phyloP scores from a whole-genome alignment of 1,139 yeast genomes.

The Debaryomyces sp. region DNA sequence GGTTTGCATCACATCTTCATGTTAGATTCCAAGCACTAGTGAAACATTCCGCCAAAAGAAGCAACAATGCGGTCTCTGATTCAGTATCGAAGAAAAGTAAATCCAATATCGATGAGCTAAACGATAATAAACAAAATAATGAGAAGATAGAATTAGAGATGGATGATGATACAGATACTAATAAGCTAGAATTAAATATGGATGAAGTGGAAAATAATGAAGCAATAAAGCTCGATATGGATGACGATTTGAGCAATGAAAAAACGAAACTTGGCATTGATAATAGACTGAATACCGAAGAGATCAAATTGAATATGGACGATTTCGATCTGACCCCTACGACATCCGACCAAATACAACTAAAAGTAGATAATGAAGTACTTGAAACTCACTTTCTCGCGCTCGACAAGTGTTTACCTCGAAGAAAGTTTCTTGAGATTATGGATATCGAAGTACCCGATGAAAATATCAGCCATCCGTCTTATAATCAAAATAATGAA shows the following conservation, averaged over 20 bases:
- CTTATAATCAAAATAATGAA: conserved; percentile 11
- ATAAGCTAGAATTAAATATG: conserved; percentile 29
- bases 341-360: background rate
- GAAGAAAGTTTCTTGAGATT: conserved; percentile 54
- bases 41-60: conserved; percentile 11
- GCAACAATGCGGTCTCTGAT: background rate
- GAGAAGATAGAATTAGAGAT: conserved; percentile 30
- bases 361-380: conserved; percentile 13
- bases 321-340: conserved; percentile 28
- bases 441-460: conserved; percentile 27
- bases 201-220: conserved; percentile 14
- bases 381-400: conserved; percentile 68
- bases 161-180: conserved; percentile 16
- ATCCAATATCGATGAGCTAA: background rate
- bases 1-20: conserved; percentile 94
- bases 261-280: conserved; percentile 14
- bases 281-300: conserved; percentile 15
- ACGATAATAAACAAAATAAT: background rate
- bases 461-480: conserved; percentile 22
- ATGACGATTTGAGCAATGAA: conserved; percentile 4
- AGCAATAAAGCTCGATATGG: background rate
- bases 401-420: conserved; percentile 79
- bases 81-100: conserved; percentile 3
- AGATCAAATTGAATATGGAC: conserved; percentile 19
- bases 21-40: conserved; percentile 64